phyloP scores from a whole-genome alignment of 345 rosid genomes.

The Eucalyptus pauciflora region DNA sequence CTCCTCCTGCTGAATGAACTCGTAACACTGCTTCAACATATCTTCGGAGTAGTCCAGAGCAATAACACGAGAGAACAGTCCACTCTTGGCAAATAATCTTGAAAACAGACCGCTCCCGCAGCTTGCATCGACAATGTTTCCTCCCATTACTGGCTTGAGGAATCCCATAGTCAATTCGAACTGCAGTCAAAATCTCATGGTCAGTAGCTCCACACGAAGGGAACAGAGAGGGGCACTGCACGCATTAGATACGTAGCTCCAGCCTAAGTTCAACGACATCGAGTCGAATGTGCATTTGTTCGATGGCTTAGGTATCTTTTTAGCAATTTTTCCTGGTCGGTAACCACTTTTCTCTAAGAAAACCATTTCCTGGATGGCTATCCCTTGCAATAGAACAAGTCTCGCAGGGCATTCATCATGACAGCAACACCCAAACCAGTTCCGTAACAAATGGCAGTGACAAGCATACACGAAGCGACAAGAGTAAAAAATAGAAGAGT shows the following conservation, averaged over 20 bases:
- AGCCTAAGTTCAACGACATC: neutral
- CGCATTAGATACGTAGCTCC: neutral
- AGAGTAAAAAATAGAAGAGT: neutral
- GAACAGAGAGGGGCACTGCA: neutral
- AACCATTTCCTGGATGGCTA: neutral
- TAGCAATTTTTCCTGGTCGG: neutral
- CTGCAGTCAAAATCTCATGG: constrained; percentile 17
- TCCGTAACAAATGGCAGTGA: neutral
- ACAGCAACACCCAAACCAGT: neutral
- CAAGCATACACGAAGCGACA: neutral
- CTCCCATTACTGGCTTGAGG: constrained; percentile 67
- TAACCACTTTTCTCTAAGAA: neutral
- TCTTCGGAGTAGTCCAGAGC: constrained; percentile 87
- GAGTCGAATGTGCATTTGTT: neutral
- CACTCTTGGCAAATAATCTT: constrained; percentile 59
- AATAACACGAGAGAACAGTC: constrained; percentile 54
- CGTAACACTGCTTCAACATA: constrained; percentile 74
- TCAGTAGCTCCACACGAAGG: neutral
- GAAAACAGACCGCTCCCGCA: constrained; percentile 87
- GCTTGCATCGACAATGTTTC: constrained; percentile 77
- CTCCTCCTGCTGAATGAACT: constrained; percentile 42
- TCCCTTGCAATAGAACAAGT: neutral
- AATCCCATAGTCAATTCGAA: constrained; percentile 66
- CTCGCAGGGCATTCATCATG: neutral
- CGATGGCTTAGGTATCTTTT: neutral